Conservation (phyloP, 129 eudicot species). For the Flaveria ramosissima region DNA sequence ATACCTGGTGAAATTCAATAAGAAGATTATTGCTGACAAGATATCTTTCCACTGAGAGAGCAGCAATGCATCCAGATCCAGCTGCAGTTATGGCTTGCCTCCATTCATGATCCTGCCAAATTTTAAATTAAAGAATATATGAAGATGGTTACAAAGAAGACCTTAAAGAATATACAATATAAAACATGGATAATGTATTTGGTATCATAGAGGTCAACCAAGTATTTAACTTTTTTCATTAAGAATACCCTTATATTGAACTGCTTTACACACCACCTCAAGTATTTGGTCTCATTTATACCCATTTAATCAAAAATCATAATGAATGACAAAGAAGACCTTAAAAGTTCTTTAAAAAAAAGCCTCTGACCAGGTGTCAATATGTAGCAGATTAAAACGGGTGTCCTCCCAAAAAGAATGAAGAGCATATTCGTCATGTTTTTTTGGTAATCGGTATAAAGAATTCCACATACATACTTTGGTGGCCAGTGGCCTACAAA, state of each 20-base stretch:
- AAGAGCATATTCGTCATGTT: not conserved
- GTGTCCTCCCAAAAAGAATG: not conserved
- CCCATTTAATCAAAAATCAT: not conserved
- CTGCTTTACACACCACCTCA: not conserved
- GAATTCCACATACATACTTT: not conserved
- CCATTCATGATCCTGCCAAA: conserved; percentile 87
- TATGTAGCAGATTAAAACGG: not conserved
- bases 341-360: not conserved
- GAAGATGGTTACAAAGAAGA: conserved; percentile 13
- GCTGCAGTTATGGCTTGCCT: conserved; percentile 99
- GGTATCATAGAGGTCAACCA: not conserved
- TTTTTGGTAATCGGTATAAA: not conserved
- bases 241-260: not conserved
- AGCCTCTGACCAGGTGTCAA: not conserved
- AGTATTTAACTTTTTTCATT: not conserved
- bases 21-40: conserved; percentile 81
- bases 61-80: conserved; percentile 98
- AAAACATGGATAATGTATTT: not conserved
- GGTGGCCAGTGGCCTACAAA: not conserved
- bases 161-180: not conserved
- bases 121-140: not conserved
- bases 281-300: not conserved
- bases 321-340: not conserved
- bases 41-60: conserved; percentile 95
- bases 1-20: conserved; percentile 95